These are phyloP conservation scores for Lanmaoa pseudosensibilis DNA, from an alignment of 768 basidiomycete genomes.

Conservation along the genomic window DNA sequence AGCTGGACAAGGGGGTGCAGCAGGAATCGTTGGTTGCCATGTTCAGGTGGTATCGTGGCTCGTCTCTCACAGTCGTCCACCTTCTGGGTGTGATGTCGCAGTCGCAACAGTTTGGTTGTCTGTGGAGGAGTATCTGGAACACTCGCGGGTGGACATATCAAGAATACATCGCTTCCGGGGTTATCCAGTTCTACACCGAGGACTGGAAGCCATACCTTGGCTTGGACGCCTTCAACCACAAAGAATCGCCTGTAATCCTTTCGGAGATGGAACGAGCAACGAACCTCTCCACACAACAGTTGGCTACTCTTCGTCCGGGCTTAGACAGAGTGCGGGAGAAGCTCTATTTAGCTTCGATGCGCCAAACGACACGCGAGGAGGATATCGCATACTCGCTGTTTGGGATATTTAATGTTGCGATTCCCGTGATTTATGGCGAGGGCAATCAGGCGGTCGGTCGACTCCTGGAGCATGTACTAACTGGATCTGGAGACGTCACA, in stretches of 20 bases:
- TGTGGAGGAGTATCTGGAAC: conserved; percentile 4
- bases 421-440: too few species aligned
- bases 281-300: not conserved
- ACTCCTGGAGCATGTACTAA: conserved; percentile 6
- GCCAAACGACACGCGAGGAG: not conserved
- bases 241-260: not conserved
- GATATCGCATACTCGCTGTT: too few species aligned
- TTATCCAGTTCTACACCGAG: too few species aligned
- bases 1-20: not conserved
- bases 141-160: not conserved
- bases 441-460: conserved; percentile 5
- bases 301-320: not conserved
- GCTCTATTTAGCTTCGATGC: conserved; percentile 5
- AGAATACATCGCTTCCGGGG: too few species aligned
- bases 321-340: conserved; percentile 10
- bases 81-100: conserved; percentile 6
- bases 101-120: conserved; percentile 3
- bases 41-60: conserved; percentile 12
- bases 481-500: not conserved
- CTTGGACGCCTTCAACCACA: not conserved
- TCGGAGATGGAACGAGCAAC: not conserved
- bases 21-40: conserved; percentile 12
- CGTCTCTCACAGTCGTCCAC: conserved; percentile 5
- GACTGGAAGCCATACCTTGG: too few species aligned
- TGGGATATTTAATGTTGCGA: too few species aligned